Percentiles rank a stretch among this genome's conserved stretches.
Evolutionary conservation across 768 basidiomycete genomes (phyloP).

Genomic region (Naganishia randhawae): DNA sequence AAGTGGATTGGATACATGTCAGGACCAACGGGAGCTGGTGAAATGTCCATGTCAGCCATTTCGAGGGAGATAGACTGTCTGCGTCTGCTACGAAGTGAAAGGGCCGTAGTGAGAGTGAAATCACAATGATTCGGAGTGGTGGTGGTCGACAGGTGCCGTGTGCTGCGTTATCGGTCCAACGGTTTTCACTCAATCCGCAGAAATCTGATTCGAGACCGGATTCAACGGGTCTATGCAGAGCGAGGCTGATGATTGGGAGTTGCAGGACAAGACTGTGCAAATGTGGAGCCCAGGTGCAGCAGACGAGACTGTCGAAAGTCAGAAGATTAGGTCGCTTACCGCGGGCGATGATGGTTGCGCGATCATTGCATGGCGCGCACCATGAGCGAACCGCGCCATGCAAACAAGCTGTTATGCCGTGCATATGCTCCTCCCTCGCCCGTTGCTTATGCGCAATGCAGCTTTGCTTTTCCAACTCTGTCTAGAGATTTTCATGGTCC

Average conservation of each 20-base stretch:
- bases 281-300: not conserved
- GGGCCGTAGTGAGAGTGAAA: not conserved
- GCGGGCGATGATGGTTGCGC: conserved; percentile 3
- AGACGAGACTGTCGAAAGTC: not conserved
- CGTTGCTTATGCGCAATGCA: no score
- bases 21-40: conserved; percentile 27
- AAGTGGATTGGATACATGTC: conserved; percentile 92
- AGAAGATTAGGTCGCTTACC: conserved; percentile 1
- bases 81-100: conserved; percentile 10
- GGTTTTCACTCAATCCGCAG: not conserved
- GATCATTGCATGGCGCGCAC: not conserved
- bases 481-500: no score
- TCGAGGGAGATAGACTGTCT: not conserved
- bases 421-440: no score
- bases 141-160: not conserved
- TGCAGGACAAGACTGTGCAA: no score
- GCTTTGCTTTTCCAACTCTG: no score
- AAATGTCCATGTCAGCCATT: conserved; percentile 21
- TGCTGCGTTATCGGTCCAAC: not conserved
- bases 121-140: not conserved
- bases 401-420: not conserved
- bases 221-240: not conserved
- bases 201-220: not conserved
- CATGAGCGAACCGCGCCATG: not conserved
- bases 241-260: not conserved